A percentile compares a stretch with the other conserved stretches of the same genome.
phyloP scores from a whole-genome alignment of 805 yeast species.

The Nakazawaea holstii region DNA sequence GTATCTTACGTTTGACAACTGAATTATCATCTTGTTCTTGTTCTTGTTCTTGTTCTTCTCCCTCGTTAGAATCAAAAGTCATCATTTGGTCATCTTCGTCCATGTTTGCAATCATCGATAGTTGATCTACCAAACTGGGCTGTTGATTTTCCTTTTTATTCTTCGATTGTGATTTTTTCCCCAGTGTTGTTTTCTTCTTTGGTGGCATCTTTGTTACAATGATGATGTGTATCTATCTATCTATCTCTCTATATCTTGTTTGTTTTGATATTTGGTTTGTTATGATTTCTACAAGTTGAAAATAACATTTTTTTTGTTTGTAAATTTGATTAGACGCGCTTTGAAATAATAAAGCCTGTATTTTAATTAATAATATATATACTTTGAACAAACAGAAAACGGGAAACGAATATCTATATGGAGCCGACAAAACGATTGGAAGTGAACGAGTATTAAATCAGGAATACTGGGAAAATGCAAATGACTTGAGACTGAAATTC shows the following conservation, averaged over 20 bases:
- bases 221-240: too few species aligned
- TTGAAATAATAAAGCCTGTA: too few species aligned
- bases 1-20: too few species aligned
- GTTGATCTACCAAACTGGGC: conserved; percentile 2
- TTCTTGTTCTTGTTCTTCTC: background rate
- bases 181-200: background rate
- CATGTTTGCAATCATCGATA: background rate
- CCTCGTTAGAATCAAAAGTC: background rate
- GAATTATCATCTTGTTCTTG: background rate
- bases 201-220: background rate
- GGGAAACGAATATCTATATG: too few species aligned
- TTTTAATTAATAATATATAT: too few species aligned
- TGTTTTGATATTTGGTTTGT: too few species aligned
- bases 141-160: background rate
- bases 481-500: too few species aligned
- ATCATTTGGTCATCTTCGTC: conserved; percentile 3
- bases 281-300: too few species aligned
- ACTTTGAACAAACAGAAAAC: too few species aligned
- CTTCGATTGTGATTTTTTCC: background rate
- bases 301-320: too few species aligned
- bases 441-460: background rate
- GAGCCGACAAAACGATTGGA: background rate
- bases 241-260: too few species aligned
- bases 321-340: too few species aligned
- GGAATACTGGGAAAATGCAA: background rate